A percentile compares a stretch with the other conserved stretches of the same genome.
Conservation (phyloP, 208 protist species). For the Acanthamoeba triangularis region DNA sequence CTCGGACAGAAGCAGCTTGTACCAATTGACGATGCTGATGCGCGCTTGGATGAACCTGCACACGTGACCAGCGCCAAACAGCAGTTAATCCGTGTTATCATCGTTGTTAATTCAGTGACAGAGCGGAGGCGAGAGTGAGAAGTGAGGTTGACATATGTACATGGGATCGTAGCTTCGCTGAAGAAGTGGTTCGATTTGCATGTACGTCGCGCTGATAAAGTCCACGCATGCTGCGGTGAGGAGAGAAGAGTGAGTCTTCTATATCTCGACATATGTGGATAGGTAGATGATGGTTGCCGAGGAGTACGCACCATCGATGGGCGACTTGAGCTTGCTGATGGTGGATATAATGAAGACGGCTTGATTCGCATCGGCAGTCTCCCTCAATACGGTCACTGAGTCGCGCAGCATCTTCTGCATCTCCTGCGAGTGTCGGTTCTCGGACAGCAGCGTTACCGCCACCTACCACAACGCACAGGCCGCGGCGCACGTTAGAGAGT, state of each 20-base stretch:
- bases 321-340: not conserved
- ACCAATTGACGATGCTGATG: conserved; percentile 67
- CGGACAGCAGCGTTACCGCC: not conserved
- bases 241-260: not conserved
- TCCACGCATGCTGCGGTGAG: not conserved
- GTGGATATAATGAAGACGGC: not conserved
- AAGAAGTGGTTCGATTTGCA: not conserved
- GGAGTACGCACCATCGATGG: not conserved
- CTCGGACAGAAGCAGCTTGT: not conserved
- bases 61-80: not conserved
- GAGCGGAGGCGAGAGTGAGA: not conserved
- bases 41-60: conserved; percentile 44
- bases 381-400: not conserved
- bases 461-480: not conserved
- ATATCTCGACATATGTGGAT: not conserved
- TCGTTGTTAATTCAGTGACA: too few species aligned
- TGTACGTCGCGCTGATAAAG: not conserved
- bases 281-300: too few species aligned
- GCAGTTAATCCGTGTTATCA: too few species aligned
- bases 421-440: not conserved
- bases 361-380: not conserved
- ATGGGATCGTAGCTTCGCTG: not conserved
- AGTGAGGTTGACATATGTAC: not conserved
- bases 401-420: not conserved
- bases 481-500: not conserved